Evolutionary conservation across 148 eudicot species (phyloP), one percentile per base, ranked within the genome.

Genomic region (Chenopodium formosanum): DNA sequence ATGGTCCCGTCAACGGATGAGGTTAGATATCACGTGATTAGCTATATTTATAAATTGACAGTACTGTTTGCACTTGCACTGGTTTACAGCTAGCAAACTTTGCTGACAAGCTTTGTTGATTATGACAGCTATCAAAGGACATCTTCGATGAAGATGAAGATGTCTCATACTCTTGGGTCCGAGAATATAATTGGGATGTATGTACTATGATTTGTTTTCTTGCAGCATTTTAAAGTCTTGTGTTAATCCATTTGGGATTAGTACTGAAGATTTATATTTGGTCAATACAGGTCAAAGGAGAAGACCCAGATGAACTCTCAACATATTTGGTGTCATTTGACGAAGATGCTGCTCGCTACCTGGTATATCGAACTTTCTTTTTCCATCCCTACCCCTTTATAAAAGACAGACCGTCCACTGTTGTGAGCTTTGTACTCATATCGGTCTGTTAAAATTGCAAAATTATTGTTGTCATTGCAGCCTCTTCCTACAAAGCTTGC

Each of bases 121-220:
- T 73, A 64, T 86, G 69, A 78, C 95, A 96, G 99, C 87, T 96
- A 65, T 89, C 93, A 19, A 94, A 96, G 88, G 95, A 94, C 80
- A 85, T 92, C 34, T 92, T 87, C 82, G 99, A 92, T 81, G 97
- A 92, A 82, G 89, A 88, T 79, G 99, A 94, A 84, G 99, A 94
- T 88, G 85, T 92, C 77, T 87, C 99, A 29, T 94, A 77, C 75
- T 83, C 95, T 7, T 96, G 98, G 99, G 89, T 96, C 74, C 98
- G 99, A 67, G 99, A 96, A 76, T 96, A 96, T 83, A 94, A 92
- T 78, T 96, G 94, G 95, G 98, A 96, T 88, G 99, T 96, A 94
- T 70, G 98, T 86, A 44, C 84, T 27, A 16, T 25, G 13, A 50
- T 23, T 80, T 23, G 27, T 40, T 72, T 58, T 64, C 37, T 27